These are phyloP conservation scores for Cercospora janseana DNA, from an alignment of 2,329 filamentous ascomycete species.

Conservation along the genomic window DNA sequence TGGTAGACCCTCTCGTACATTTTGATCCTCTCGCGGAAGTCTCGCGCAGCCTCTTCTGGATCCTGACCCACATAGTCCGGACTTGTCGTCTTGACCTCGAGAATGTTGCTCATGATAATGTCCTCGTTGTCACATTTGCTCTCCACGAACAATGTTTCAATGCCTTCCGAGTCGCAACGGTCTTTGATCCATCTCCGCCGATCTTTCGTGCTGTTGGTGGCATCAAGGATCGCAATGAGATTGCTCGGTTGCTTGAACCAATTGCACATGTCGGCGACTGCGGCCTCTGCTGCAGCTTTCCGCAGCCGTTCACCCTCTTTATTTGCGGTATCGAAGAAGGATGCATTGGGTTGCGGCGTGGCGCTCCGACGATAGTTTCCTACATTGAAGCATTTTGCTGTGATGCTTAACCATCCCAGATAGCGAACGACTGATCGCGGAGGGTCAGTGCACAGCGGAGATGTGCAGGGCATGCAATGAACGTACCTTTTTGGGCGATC, in stretches of 20 bases:
- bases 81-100: slow-evolving; percentile 86
- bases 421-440: slow-evolving; percentile 74
- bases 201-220: slow-evolving; percentile 91
- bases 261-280: slow-evolving; percentile 86
- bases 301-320: slow-evolving; percentile 85
- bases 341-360: slow-evolving; percentile 84
- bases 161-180: slow-evolving; percentile 64
- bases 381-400: slow-evolving; percentile 94
- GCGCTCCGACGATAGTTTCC: slow-evolving; percentile 89
- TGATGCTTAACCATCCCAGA: slow-evolving; percentile 92
- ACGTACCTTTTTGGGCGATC: slow-evolving; percentile 75
- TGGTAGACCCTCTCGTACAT: slow-evolving; percentile 98
- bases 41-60: slow-evolving; percentile 81
- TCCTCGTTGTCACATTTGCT: slow-evolving; percentile 95
- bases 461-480: neutral
- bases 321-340: slow-evolving; percentile 93
- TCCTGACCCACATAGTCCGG: slow-evolving; percentile 94
- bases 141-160: slow-evolving; percentile 94
- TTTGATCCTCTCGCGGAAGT: slow-evolving; percentile 90
- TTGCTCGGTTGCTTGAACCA: slow-evolving; percentile 81
- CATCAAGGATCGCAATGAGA: slow-evolving; percentile 89
- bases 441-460: slow-evolving; percentile 2
- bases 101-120: slow-evolving; percentile 96
- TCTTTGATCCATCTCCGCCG: slow-evolving; percentile 90
- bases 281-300: slow-evolving; percentile 83